Percentiles rank a stretch among this genome's conserved stretches.
Evolutionary conservation across 2,329 filamentous ascomycete species (phyloP).

Genomic region (Cladosporium cucumerinum): DNA sequence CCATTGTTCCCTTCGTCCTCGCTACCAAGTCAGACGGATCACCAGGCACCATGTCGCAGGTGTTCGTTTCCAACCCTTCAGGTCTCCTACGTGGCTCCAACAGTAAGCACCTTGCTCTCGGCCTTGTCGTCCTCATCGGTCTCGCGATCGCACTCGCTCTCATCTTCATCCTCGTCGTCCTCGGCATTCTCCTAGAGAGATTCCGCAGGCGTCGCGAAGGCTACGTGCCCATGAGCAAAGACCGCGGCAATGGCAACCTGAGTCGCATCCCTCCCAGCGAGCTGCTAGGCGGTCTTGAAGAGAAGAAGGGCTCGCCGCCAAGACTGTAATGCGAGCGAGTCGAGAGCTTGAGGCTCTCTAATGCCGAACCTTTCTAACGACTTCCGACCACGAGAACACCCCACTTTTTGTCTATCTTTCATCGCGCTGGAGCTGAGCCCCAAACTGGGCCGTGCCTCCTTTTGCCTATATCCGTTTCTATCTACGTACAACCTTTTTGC

Average conservation of each 20-base stretch:
- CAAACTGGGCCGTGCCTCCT: neutral
- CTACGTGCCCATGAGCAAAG: conserved; percentile 71
- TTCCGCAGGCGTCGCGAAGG: conserved; percentile 74
- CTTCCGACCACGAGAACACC: neutral
- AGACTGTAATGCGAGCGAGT: neutral
- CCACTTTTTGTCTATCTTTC: neutral
- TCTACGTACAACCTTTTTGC: neutral
- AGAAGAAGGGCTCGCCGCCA: conserved; percentile 22
- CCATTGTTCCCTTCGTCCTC: conserved; percentile 74
- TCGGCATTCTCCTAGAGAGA: conserved; percentile 71
- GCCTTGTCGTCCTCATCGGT: conserved; percentile 75
- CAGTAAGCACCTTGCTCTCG: conserved; percentile 61
- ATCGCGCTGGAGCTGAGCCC: neutral
- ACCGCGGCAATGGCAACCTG: conserved; percentile 46
- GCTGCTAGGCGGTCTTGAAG: conserved; percentile 30
- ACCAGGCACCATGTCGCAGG: conserved; percentile 70
- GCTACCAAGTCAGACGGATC: conserved; percentile 63
- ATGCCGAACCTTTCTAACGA: conserved; percentile 10
- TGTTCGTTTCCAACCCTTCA: conserved; percentile 76
- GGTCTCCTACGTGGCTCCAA: conserved; percentile 62
- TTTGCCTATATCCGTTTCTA: conserved; percentile 3
- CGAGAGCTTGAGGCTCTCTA: neutral
- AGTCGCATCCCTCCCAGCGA: conserved; percentile 49
- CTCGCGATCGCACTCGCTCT: conserved; percentile 74
- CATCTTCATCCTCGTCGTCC: conserved; percentile 73